Base-by-base conservation (phyloP, 2,329 filamentous ascomycete genomes). In the Talaromyces sp. region DNA sequence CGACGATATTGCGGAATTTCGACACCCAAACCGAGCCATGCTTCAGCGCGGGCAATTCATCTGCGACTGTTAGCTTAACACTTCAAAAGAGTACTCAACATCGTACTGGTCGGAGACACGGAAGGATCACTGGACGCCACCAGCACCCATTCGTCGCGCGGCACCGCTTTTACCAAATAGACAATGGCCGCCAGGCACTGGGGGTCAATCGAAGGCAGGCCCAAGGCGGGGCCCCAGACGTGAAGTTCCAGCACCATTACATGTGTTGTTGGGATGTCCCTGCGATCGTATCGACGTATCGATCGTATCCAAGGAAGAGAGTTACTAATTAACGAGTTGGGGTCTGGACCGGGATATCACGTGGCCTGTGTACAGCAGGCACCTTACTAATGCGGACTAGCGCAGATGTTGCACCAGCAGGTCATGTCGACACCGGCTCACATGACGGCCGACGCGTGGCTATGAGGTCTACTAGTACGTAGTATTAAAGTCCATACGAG, bases 191-290 rank as follows among this genome's bases (percentile, higher is more conserved):
- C 93, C 63, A 96, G 85, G 72, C 93, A 98, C 79, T 96, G 90
- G 52, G 93, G 82, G 70, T 98, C 93, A 69, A 98, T 89, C 50
- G 95, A 98, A 14, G 93, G 88, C 51, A 97, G 84, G 46, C 87
- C 87, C 74, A 96, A 96, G 46, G 90, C 93, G 58, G 91, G 88
- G 55, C 93, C 93, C 89, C 93, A 96, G 70, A 96, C 84, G 77
- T 96, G 89, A 62, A 99, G 84, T 77, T 93, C 85, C 55, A 91
- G 77, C 64, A 85, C 80, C 80, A 83, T 84, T 59, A 61, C 68
- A 70, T 63, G 62, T 59, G 61, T 49, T 65, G 60, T 52, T 52
- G 19, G 7, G 32, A 38, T 38, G 32, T 38, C 32, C 14, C 32
- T 38, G 14, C 14, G 10, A 17, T 21, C 17, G 17, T n/a, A 10